phyloP scores from a whole-genome alignment of 176 grass and related monocot genomes.

The barley (Hordeum vulgare) region MorexV3_pseudomolecules_assembly NC_058522.1:522541097-522541596 shows the following conservation, averaged over 20 bases:
- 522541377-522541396: not conserved
- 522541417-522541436: not conserved
- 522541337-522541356: not conserved
- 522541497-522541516: no score
- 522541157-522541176: not conserved
- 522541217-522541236: not conserved
- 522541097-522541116: conserved; percentile 21
- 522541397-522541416: not conserved
- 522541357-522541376: not conserved
- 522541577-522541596: not conserved
- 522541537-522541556: not conserved
- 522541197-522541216: no score
- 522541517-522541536: no score
- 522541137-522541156: not conserved
- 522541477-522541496: no score
- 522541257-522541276: not conserved
- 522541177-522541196: not conserved
- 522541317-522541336: not conserved
- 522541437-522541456: no score
- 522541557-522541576: not conserved
- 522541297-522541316: not conserved
- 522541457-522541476: no score
- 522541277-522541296: not conserved
- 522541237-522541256: not conserved
- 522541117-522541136: not conserved